These are phyloP conservation scores for Setomelanomma holmii DNA, from an alignment of 2,329 filamentous ascomycete species.

Conservation along the genomic window DNA sequence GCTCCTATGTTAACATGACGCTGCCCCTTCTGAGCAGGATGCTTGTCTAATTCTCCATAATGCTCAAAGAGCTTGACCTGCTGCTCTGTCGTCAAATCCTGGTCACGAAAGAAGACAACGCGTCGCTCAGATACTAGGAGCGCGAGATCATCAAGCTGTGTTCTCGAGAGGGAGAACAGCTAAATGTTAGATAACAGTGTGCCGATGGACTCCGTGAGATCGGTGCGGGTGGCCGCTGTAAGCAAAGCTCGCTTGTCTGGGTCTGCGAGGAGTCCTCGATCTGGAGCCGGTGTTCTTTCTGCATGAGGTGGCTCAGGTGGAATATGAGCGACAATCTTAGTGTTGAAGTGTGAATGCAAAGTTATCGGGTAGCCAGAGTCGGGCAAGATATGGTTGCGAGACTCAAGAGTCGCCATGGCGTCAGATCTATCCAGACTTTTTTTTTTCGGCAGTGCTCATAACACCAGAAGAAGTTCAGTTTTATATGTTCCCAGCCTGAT, in stretches of 20 bases:
- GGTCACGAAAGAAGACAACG: constrained; percentile 61
- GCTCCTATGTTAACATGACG: not conserved
- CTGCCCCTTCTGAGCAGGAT: not conserved
- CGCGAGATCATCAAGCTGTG: constrained; percentile 64
- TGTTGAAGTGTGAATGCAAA: constrained; percentile 48
- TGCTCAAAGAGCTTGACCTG: constrained; percentile 9
- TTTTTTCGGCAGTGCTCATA: not conserved
- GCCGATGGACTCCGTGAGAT: constrained; percentile 27
- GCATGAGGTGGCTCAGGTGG: not conserved
- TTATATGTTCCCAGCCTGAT: not conserved
- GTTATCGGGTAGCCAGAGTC: constrained; percentile 58
- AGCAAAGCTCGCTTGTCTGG: constrained; percentile 41
- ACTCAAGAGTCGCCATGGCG: not conserved
- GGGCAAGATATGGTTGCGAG: constrained; percentile 55
- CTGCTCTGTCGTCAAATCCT: constrained; percentile 51
- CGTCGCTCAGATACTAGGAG: constrained; percentile 54
- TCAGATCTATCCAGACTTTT: not conserved
- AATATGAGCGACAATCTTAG: not conserved
- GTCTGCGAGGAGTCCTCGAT: constrained; percentile 53
- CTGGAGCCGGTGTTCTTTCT: constrained; percentile 3
- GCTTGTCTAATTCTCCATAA: constrained; percentile 3
- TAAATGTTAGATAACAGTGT: constrained; percentile 43
- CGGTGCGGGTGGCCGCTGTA: constrained; percentile 3
- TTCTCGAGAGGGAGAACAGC: constrained; percentile 49
- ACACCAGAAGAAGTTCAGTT: not conserved